These are phyloP conservation scores for Tuctoria greenei DNA, from an alignment of 176 grass and related monocot species.

Conservation along the genomic window DNA sequence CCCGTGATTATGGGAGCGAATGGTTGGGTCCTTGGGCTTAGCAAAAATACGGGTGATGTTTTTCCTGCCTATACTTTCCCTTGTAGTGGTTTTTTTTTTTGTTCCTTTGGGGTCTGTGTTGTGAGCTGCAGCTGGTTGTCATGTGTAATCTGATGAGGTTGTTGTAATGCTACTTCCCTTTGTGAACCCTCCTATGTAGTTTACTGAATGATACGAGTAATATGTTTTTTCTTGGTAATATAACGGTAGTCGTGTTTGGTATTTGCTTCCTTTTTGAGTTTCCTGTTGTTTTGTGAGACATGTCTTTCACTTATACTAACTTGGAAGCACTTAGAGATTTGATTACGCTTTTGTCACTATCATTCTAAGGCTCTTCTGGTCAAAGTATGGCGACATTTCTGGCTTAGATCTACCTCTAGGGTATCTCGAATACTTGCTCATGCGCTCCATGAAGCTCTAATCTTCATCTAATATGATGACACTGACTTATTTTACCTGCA, in stretches of 20 bases:
- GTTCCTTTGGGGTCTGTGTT: background rate
- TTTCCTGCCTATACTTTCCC: conserved; percentile 10
- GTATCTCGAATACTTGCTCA: background rate
- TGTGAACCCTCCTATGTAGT: background rate
- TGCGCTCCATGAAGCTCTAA: background rate
- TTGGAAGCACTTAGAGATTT: background rate
- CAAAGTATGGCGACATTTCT: conserved; percentile 3
- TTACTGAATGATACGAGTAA: background rate
- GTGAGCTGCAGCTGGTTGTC: background rate
- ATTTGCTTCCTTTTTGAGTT: conserved; percentile 19
- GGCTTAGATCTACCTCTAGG: background rate
- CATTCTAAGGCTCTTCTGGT: background rate
- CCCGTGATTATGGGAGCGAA: conserved; percentile 3
- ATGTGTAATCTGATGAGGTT: background rate
- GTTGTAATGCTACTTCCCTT: background rate
- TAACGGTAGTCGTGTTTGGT: background rate
- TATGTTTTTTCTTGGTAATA: background rate
- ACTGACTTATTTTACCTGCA: background rate
- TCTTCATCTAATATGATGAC: background rate
- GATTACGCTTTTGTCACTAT: background rate
- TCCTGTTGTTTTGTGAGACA: background rate
- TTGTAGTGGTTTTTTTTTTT: conserved; percentile 30
- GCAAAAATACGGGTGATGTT: conserved; percentile 1
- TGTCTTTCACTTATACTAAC: conserved; percentile 1
- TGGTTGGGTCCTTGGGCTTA: conserved; percentile 31